Evolutionary conservation across 768 basidiomycete species (phyloP).

Genomic region (Gelatoporia subvermispora): DNA sequence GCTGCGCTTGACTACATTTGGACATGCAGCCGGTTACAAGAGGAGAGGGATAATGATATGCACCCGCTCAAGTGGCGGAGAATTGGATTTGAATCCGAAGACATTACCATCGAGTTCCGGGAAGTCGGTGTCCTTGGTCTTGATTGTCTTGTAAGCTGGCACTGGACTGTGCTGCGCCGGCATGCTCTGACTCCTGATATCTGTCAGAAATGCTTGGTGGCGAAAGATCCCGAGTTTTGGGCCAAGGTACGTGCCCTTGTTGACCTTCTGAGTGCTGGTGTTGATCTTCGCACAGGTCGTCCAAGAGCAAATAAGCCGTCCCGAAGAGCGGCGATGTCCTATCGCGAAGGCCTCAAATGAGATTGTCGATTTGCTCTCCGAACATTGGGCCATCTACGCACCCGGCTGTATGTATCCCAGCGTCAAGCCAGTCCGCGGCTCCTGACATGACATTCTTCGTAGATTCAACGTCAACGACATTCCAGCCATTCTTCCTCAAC

Average conservation of each 20-base stretch:
- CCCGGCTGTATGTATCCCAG: conserved; percentile 62
- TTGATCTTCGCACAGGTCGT: conserved; percentile 46
- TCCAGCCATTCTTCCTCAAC: conserved; percentile 85
- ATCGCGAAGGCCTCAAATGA: conserved; percentile 82
- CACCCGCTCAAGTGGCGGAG: conserved; percentile 61
- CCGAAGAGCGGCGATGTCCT: conserved; percentile 72
- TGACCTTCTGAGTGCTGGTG: background rate
- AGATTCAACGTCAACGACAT: conserved; percentile 79
- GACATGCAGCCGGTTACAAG: conserved; percentile 51
- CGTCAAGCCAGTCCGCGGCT: background rate
- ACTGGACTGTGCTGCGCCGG: background rate
- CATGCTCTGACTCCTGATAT: background rate
- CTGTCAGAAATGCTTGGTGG: conserved; percentile 60
- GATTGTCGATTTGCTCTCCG: conserved; percentile 76
- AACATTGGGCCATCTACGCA: conserved; percentile 82
- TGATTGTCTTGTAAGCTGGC: conserved; percentile 63
- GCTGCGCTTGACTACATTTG: conserved; percentile 64
- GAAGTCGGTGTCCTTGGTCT: conserved; percentile 78
- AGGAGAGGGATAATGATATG: conserved; percentile 46
- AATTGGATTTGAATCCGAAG: conserved; percentile 74
- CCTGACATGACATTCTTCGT: background rate
- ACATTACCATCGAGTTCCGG: conserved; percentile 69
- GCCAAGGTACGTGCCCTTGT: conserved; percentile 46
- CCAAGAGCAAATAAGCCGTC: conserved; percentile 74
- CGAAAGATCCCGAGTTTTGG: conserved; percentile 65